Conservation (phyloP, 140 eudicot species). For the Ambrosia hybrid region DNA sequence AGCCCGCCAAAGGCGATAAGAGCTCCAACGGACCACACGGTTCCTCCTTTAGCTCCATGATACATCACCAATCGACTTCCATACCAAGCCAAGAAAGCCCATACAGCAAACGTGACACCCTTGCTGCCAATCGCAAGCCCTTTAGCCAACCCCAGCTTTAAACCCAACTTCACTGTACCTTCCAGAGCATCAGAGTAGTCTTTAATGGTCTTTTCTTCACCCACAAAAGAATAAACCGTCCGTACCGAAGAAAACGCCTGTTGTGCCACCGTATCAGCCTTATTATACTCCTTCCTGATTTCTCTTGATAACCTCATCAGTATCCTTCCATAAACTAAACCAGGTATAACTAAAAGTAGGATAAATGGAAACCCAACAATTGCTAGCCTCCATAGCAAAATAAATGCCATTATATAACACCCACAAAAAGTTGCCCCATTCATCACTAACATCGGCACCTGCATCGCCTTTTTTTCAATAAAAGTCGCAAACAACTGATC, state of each 20-base stretch:
- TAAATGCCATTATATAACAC: conserved; percentile 54
- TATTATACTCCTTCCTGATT: conserved; percentile 64
- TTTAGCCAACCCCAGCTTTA: conserved; percentile 70
- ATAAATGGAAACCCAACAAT: conserved; percentile 81
- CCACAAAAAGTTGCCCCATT: conserved; percentile 57
- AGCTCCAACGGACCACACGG: conserved; percentile 78
- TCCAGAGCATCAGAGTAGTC: conserved; percentile 63
- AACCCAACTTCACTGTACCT: conserved; percentile 62
- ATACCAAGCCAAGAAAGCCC: conserved; percentile 68
- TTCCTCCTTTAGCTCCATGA: conserved; percentile 78
- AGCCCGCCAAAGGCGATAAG: conserved; percentile 71
- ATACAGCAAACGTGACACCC: conserved; percentile 58
- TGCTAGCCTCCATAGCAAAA: conserved; percentile 76
- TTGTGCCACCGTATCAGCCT: conserved; percentile 59
- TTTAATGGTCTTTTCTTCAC: conserved; percentile 51
- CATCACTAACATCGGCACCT: conserved; percentile 80
- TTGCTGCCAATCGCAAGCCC: conserved; percentile 80
- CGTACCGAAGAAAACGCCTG: conserved; percentile 70
- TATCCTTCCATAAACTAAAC: conserved; percentile 69
- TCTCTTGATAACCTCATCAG: conserved; percentile 62
- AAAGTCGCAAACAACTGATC: not conserved
- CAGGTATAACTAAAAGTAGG: conserved; percentile 63
- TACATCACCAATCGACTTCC: conserved; percentile 90
- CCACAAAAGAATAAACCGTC: conserved; percentile 77
- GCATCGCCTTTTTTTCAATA: not conserved